These are phyloP conservation scores for Eutrema yunnanense DNA, from an alignment of 345 rosid species.

Conservation along the genomic window DNA sequence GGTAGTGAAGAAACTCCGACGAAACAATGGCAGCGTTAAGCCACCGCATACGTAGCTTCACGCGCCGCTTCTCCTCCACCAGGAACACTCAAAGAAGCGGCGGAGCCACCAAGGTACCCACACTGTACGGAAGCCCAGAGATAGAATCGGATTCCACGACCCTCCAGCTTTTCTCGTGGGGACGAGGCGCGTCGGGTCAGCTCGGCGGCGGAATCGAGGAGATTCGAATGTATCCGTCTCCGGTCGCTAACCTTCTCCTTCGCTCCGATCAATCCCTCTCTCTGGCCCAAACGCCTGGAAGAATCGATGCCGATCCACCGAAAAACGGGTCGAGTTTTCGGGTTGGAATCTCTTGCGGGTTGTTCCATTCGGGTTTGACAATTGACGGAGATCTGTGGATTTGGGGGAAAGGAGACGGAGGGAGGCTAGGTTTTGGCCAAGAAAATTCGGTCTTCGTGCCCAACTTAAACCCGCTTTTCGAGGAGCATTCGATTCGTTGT, in stretches of 20 bases:
- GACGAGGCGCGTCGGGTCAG: conserved; percentile 91
- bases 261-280: conserved; percentile 41
- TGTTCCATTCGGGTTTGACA: conserved; percentile 73
- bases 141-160: conserved; percentile 27
- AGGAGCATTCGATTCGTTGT: conserved; percentile 35
- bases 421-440: conserved; percentile 81
- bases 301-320: conserved; percentile 3
- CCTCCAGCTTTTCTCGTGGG: conserved; percentile 82
- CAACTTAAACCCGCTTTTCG: conserved; percentile 55
- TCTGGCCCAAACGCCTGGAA: conserved; percentile 59
- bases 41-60: conserved; percentile 21
- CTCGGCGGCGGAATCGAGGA: conserved; percentile 90
- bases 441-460: conserved; percentile 73
- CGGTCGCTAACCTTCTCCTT: conserved; percentile 51
- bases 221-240: conserved; percentile 61
- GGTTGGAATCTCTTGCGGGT: conserved; percentile 72
- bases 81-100: conserved; percentile 4
- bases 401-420: conserved; percentile 98
- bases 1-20: conserved; percentile 21
- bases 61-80: conserved; percentile 21
- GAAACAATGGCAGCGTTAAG: conserved; percentile 17
- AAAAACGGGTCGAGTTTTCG: conserved; percentile 13
- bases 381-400: conserved; percentile 64
- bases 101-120: conserved; percentile 36
- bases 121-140: conserved; percentile 41